Conservation (phyloP, 2,329 filamentous ascomycete species). For the Beauveria asiatica region DNA sequence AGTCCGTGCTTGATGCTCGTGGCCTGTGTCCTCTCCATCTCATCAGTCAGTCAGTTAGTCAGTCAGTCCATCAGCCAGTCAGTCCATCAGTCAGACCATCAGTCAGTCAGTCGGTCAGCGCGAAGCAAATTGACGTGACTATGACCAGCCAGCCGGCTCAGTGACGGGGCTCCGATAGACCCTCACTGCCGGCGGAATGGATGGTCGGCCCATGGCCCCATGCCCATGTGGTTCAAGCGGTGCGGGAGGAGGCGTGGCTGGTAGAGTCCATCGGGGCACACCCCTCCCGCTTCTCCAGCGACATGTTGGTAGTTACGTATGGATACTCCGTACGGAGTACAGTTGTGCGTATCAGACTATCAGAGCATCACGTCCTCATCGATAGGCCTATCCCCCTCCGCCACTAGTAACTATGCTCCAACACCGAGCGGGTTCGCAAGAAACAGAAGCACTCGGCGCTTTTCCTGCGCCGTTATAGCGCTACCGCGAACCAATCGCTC, state of each 20-base stretch:
- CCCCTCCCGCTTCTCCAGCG: not conserved
- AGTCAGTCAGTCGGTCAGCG: not conserved
- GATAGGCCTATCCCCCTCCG: not conserved
- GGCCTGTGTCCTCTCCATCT: not conserved
- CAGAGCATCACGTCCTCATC: not conserved
- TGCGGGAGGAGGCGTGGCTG: not conserved
- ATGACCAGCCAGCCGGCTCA: conserved; percentile 1
- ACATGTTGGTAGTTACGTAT: not conserved
- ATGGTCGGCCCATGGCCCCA: not conserved
- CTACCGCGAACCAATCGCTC: conserved; percentile 1
- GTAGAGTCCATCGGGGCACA: not conserved
- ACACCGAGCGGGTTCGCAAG: not conserved
- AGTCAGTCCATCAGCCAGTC: too few relatives aligned
- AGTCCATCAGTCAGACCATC: not conserved
- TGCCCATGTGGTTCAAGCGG: not conserved
- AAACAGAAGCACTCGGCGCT: not conserved
- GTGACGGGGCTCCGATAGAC: not conserved
- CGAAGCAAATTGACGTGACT: not conserved
- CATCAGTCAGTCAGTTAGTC: too few relatives aligned
- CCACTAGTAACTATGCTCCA: not conserved
- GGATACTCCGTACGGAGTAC: not conserved
- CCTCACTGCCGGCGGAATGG: conserved; percentile 7
- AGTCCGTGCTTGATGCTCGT: not conserved
- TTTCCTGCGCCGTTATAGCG: conserved; percentile 4
- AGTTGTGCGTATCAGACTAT: not conserved